Evolutionary conservation across 2,329 filamentous ascomycete species (phyloP), one percentile per base, ranked within the genome.

Genomic region (Pseudogymnoascus sp.): DNA sequence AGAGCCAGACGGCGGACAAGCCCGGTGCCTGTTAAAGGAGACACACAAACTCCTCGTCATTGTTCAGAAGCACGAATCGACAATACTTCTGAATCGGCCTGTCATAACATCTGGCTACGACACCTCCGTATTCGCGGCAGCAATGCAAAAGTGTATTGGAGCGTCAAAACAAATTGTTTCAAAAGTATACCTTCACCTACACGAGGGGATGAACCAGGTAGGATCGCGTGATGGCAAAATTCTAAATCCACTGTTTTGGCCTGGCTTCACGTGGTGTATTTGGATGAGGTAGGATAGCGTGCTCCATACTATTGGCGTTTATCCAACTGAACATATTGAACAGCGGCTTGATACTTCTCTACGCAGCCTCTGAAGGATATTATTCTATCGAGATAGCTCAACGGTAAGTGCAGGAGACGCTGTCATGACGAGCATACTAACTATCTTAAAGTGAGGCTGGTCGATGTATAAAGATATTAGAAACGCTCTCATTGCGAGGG

Each of bases 261-360:
- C 80, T 2, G 80, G 80, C 0, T 81, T 81, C 41, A 83, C 80
- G 0, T 83, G 81, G 80, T 78, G 77, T 1, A 74, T 80, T 0
- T 83, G 81, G 81, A 83, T 83, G 67, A 81, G 43, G 43, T 48
- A 48, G 11, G 43, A 14, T 23, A 25, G 5, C 43, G 21, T 23
- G 21, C 19, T 25, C 43, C 21, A 25, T 25, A 48, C 13, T 25
- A 14, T 11, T 48, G 11, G 21, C 43, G 6, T 48, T 14, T 48
- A 48, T 48, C 2, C 6, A 48, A 25, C 43, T 48, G 14, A 48
- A 6, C 14, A 25, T 48, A 23, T n/a, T 7, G 13, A 25, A 48
- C 13, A 48, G 80, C 64, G 79, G 79, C 1, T 80, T 83, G 41
- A 78, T 83, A 19, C 69, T 83, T 3, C 77, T 81, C 3, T 80